Conservation (phyloP, 2,329 filamentous ascomycete species). For the Diaporthe aspalathi region DNA sequence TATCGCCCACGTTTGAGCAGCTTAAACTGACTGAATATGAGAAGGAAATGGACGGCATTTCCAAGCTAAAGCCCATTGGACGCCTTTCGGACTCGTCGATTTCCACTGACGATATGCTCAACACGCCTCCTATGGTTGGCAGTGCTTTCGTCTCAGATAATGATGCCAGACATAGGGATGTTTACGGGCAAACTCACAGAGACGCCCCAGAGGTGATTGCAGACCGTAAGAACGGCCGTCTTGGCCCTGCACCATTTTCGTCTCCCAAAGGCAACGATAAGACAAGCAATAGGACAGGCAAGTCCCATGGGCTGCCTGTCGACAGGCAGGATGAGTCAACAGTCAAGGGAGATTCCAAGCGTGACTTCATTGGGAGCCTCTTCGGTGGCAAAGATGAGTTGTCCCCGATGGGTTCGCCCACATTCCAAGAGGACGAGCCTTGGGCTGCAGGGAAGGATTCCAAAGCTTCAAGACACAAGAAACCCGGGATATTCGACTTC, state of each 20-base stretch:
- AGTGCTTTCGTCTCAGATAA: not conserved
- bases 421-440: not conserved
- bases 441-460: not conserved
- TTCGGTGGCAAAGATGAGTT: constrained; percentile 12
- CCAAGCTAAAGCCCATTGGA: not conserved
- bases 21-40: not conserved
- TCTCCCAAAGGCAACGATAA: not conserved
- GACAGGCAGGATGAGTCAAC: not conserved
- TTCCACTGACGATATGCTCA: not conserved
- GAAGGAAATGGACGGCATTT: constrained; percentile 1
- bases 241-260: not conserved
- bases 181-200: not conserved
- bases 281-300: constrained; percentile 21
- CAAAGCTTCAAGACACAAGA: constrained; percentile 2
- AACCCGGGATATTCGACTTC: not conserved
- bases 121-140: not conserved
- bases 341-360: not conserved
- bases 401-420: constrained; percentile 10
- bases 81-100: not conserved
- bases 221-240: not conserved
- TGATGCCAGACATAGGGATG: not conserved
- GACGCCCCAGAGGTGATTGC: too few relatives aligned
- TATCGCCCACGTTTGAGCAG: not conserved
- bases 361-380: not conserved
- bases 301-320: not conserved